A percentile compares a stretch with the other conserved stretches of the same genome.
phyloP scores from a whole-genome alignment of 2,329 filamentous ascomycete species.

The Didymella arachidicola region DNA sequence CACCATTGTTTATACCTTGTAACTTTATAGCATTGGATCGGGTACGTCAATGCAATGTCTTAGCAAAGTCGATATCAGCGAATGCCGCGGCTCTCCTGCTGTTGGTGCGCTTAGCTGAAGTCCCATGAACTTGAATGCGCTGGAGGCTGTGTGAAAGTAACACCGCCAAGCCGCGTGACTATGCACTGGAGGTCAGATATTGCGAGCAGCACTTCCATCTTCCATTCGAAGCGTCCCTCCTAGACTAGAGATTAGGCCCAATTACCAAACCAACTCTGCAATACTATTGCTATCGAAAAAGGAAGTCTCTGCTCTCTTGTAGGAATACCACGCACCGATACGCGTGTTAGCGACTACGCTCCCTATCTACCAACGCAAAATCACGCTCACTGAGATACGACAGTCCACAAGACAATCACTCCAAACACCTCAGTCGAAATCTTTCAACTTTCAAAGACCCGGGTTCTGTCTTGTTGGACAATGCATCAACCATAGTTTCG shows the following conservation, averaged over 20 bases:
- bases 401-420: not conserved
- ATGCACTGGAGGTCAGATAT: not conserved
- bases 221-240: not conserved
- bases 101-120: not conserved
- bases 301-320: not conserved
- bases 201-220: not conserved
- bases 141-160: not conserved
- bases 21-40: conserved; percentile 11
- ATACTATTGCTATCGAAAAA: not conserved
- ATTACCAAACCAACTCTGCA: not conserved
- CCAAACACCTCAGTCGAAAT: not conserved
- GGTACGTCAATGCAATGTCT: not conserved
- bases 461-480: not conserved
- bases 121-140: not conserved
- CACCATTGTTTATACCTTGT: conserved; percentile 20
- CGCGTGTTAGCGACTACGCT: not conserved
- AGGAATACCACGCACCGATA: not conserved
- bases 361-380: not conserved
- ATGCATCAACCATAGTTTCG: not conserved
- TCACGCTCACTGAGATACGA: not conserved
- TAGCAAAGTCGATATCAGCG: not conserved
- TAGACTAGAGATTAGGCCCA: not conserved
- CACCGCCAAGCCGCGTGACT: not conserved
- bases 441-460: not conserved
- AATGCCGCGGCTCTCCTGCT: not conserved